Conservation (phyloP, 2,329 filamentous ascomycete genomes). For the Aspergillus texensis region DNA sequence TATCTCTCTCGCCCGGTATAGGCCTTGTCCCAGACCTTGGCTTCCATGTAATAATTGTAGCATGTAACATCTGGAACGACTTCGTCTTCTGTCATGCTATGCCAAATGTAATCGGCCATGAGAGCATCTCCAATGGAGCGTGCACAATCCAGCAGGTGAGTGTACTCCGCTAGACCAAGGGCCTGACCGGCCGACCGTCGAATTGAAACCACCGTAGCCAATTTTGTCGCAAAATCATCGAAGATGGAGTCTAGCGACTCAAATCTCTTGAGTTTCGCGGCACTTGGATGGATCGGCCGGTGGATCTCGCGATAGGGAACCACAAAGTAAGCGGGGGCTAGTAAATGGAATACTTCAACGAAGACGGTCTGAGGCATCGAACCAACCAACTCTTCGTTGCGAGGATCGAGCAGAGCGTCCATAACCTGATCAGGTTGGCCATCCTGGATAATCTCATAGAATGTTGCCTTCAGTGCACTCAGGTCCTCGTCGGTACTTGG, state of each 20-base stretch:
- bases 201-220: slow-evolving; percentile 41
- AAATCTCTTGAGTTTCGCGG: slow-evolving; percentile 47
- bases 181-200: slow-evolving; percentile 39
- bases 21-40: slow-evolving; percentile 50
- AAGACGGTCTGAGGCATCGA: slow-evolving; percentile 60
- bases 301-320: slow-evolving; percentile 51
- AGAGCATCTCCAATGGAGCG: slow-evolving; percentile 49
- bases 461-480: slow-evolving; percentile 13
- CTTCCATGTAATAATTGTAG: slow-evolving; percentile 59
- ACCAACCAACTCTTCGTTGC: slow-evolving; percentile 32
- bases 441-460: slow-evolving; percentile 35
- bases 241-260: slow-evolving; percentile 42
- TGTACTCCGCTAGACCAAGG: slow-evolving; percentile 54
- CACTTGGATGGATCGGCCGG: slow-evolving; percentile 52
- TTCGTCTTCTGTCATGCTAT: slow-evolving; percentile 41
- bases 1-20: slow-evolving; percentile 46
- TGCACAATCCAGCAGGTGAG: slow-evolving; percentile 56
- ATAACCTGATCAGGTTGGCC: slow-evolving; percentile 46
- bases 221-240: slow-evolving; percentile 40
- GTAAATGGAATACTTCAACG: slow-evolving; percentile 62
- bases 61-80: slow-evolving; percentile 52
- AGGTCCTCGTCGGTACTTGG: neutral
- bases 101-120: slow-evolving; percentile 53
- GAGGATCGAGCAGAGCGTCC: slow-evolving; percentile 36
- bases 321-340: slow-evolving; percentile 62